Conservation (phyloP, 192 early-diverging fungal species). For the Linnemannia elongata region DNA sequence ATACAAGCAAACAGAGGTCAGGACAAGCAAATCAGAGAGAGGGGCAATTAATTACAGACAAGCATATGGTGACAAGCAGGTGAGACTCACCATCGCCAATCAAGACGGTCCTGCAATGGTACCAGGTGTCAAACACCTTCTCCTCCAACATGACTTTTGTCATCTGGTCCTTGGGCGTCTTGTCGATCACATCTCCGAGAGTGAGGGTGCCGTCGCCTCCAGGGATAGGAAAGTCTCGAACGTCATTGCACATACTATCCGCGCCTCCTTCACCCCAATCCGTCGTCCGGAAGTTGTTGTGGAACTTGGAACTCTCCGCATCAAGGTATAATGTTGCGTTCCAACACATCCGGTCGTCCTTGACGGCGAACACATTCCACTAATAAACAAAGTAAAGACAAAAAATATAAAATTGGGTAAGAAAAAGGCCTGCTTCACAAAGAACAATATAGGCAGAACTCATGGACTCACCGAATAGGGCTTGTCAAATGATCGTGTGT, state of each 20-base stretch:
- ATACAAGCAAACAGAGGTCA: not conserved
- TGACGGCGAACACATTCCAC: slow-evolving; percentile 10
- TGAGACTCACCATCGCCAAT: slow-evolving; percentile 33
- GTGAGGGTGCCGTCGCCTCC: slow-evolving; percentile 12
- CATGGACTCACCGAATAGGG: slow-evolving; percentile 14
- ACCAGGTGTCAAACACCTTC: slow-evolving; percentile 44
- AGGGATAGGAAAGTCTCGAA: slow-evolving; percentile 20
- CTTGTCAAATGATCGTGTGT: not conserved
- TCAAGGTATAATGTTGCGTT: not conserved
- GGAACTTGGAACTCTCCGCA: not conserved
- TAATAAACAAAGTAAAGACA: not conserved
- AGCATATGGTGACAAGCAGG: not conserved
- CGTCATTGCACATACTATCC: slow-evolving; percentile 23
- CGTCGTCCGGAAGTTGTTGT: slow-evolving; percentile 4
- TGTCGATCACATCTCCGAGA: slow-evolving; percentile 25
- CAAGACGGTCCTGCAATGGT: slow-evolving; percentile 26
- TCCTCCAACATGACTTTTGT: slow-evolving; percentile 39
- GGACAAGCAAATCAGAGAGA: not conserved
- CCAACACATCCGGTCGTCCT: slow-evolving; percentile 16
- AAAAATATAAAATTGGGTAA: not conserved
- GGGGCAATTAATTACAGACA: not conserved
- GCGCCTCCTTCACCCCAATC: slow-evolving; percentile 13
- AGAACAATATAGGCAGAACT: not conserved
- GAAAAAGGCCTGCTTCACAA: too few species aligned
- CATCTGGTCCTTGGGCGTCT: slow-evolving; percentile 8